These are phyloP conservation scores for Aspergillus ochraceus DNA, from an alignment of 2,329 filamentous ascomycete species.

Conservation along the genomic window DNA sequence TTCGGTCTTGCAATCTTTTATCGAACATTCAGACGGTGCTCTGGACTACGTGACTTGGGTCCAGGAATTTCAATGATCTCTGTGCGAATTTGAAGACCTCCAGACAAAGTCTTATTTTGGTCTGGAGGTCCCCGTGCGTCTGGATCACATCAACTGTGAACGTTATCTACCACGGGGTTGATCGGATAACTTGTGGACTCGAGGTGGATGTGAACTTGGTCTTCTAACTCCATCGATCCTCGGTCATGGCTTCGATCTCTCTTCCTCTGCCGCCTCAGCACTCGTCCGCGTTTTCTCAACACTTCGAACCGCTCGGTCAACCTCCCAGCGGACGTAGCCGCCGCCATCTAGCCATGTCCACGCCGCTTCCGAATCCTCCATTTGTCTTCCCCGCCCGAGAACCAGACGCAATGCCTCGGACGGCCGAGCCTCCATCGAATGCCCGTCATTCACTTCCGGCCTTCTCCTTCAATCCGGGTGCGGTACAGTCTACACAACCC, in stretches of 20 bases:
- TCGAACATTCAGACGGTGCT: slow-evolving; percentile 1
- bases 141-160: slow-evolving; percentile 19
- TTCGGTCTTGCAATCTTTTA: slow-evolving; percentile 1
- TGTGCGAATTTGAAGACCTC: slow-evolving; percentile 26
- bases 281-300: slow-evolving; percentile 27
- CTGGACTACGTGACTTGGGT: slow-evolving; percentile 1
- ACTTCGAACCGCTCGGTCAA: slow-evolving; percentile 24
- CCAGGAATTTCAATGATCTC: slow-evolving; percentile 21
- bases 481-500: slow-evolving; percentile 44
- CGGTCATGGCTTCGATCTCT: slow-evolving; percentile 39
- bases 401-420: slow-evolving; percentile 26
- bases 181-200: slow-evolving; percentile 2
- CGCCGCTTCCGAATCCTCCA: slow-evolving; percentile 57
- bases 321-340: slow-evolving; percentile 22
- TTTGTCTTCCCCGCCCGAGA: slow-evolving; percentile 62
- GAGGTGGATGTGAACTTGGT: slow-evolving; percentile 4
- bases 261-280: slow-evolving; percentile 32
- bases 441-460: slow-evolving; percentile 43
- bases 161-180: slow-evolving; percentile 5
- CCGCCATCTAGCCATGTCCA: slow-evolving; percentile 29
- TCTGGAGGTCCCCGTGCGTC: slow-evolving; percentile 29
- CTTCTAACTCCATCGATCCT: slow-evolving; percentile 6
- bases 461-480: slow-evolving; percentile 40
- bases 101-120: slow-evolving; percentile 25
- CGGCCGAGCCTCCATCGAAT: slow-evolving; percentile 51